Base-by-base conservation (phyloP, 2,329 filamentous ascomycete species). In the Amauroascus niger region DNA sequence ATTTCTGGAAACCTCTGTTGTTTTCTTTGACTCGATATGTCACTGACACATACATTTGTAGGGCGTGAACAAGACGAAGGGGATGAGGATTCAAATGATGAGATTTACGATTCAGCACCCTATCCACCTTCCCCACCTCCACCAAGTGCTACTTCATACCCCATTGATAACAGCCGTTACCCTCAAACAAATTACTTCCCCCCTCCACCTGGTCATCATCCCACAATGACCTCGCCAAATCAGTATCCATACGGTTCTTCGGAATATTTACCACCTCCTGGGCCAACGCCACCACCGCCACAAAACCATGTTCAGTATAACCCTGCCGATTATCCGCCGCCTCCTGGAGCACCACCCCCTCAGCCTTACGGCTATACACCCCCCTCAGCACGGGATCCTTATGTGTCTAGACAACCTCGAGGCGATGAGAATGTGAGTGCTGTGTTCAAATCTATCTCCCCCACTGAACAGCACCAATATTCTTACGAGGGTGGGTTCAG, bases 391-490 rank as follows among this genome's bases (percentile, higher is more conserved):
- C 62, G 65, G 30, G 68, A 72, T 54, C 64, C 66, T n/a, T 74
- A 73, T 57, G 66, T 67, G 22, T 61, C 67, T 26, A 62, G 64
- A 60, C 64, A 67, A 48, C 64, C 67, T 57, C 65, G 70, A 59
- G 68, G 66, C 55, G 72, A 75, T 65, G 73, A 76, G 64, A 76
- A 75, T 74, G 74, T 76, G 72, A 76, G 74, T 75, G 65, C 66
- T 66, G 64, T 63, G 60, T 59, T 59, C 35, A 40, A 48, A 49
- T 49, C 62, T 62, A 60, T 61, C 64, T 65, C 63, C 60, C 59
- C 64, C 63, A 62, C 62, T 64, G 64, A 67, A 63, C 62, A 67
- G 63, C 61, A 65, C 61, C 65, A 64, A 61, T 60, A 60, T 61
- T 59, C 64, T 60, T 54, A 57, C 55, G 64, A 71, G 69, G 71